phyloP scores from a whole-genome alignment of 352 stramenopile species.

The Pythium periplocum region DNA sequence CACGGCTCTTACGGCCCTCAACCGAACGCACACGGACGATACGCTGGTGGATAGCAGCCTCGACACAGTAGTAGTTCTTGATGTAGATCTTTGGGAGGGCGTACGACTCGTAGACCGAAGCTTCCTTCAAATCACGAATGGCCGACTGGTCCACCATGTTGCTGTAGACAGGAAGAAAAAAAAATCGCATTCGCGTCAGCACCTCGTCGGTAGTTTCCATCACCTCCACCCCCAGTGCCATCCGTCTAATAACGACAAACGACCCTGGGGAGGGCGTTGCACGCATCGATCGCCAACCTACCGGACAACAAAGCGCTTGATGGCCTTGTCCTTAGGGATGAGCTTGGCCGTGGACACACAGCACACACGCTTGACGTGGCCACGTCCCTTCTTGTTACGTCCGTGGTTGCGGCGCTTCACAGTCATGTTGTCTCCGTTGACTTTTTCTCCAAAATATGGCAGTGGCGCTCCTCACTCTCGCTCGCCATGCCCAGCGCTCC shows the following conservation, averaged over 20 bases:
- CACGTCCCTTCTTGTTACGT: conserved; percentile 98
- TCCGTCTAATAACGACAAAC: no score
- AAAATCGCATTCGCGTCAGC: no score
- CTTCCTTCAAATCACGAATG: conserved; percentile 98
- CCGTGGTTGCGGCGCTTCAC: conserved; percentile 99
- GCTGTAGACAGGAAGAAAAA: conserved; percentile 27
- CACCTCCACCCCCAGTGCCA: no score
- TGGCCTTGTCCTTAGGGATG: conserved; percentile 96
- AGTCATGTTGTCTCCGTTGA: conserved; percentile 93
- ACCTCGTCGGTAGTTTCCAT: no score
- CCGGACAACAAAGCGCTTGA: conserved; percentile 91
- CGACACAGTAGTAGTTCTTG: conserved; percentile 99
- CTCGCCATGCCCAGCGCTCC: conserved; percentile 10
- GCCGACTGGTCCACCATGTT: conserved; percentile 99
- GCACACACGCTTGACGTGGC: conserved; percentile 98
- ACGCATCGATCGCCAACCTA: conserved; percentile 35
- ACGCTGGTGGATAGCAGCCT: conserved; percentile 98
- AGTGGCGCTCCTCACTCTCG: conserved; percentile 11
- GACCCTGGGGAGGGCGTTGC: no score
- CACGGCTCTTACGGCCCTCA: conserved; percentile 90
- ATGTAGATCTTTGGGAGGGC: conserved; percentile 99
- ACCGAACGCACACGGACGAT: conserved; percentile 97
- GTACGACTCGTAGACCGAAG: conserved; percentile 98
- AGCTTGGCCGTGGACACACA: conserved; percentile 98
- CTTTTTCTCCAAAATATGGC: conserved; percentile 84